Percentiles rank a stretch among this genome's conserved stretches.
These are phyloP conservation scores for Madurella mycetomatis DNA, from an alignment of 2,329 filamentous ascomycete genomes.

Conservation along the genomic window DNA sequence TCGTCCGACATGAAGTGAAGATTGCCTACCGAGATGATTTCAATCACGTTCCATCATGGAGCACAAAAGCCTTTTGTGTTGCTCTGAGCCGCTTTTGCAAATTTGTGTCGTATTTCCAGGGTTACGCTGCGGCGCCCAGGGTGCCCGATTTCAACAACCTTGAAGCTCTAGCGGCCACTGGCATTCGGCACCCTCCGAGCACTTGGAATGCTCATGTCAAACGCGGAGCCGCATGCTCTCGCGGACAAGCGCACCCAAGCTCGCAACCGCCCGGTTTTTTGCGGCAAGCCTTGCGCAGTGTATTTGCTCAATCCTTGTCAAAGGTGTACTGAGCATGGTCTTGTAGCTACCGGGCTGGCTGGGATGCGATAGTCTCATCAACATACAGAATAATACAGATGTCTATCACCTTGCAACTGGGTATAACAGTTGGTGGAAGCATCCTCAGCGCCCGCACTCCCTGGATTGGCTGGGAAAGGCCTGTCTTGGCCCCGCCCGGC, in stretches of 20 bases:
- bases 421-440: no score
- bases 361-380: not conserved
- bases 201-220: not conserved
- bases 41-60: not conserved
- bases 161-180: no score
- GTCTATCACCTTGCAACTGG: not conserved
- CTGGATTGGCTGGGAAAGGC: not conserved
- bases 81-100: not conserved
- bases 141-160: not conserved
- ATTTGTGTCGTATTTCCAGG: not conserved
- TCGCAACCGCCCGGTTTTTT: not conserved
- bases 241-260: not conserved
- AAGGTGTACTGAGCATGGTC: no score
- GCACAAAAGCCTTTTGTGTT: not conserved
- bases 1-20: not conserved
- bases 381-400: not conserved
- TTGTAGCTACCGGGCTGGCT: no score
- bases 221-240: slow-evolving; percentile 6
- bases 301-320: not conserved
- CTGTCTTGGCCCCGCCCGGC: slow-evolving; percentile 3
- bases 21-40: not conserved
- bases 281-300: not conserved
- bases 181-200: no score
- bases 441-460: not conserved
- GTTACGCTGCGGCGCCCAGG: no score